These are phyloP conservation scores for Orbilia ellipsospora DNA, from an alignment of 2,329 filamentous ascomycete species.

Conservation along the genomic window DNA sequence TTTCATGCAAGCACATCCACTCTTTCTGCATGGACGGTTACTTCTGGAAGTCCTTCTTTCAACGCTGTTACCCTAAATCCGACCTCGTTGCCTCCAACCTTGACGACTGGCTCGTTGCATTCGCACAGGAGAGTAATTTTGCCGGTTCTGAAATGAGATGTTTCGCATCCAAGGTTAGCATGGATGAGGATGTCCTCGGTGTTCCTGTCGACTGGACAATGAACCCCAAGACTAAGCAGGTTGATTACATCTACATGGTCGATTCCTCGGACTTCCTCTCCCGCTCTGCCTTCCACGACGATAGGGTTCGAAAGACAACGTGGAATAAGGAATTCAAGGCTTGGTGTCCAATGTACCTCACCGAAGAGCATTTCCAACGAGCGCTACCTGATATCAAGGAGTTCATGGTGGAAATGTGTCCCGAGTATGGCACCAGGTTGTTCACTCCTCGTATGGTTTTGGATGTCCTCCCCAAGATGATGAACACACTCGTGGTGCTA, in stretches of 20 bases:
- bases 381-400: conserved; percentile 51
- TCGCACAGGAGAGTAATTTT: conserved; percentile 50
- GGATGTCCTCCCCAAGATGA: conserved; percentile 52
- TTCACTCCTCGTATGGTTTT: conserved; percentile 43
- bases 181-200: conserved; percentile 52
- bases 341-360: conserved; percentile 53
- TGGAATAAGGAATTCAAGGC: conserved; percentile 54
- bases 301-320: conserved; percentile 43
- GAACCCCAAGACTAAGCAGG: conserved; percentile 48
- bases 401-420: conserved; percentile 53
- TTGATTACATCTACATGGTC: conserved; percentile 54
- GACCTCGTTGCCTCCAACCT: conserved; percentile 44
- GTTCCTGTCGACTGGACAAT: conserved; percentile 43
- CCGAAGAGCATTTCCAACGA: conserved; percentile 50
- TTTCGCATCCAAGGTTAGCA: conserved; percentile 49
- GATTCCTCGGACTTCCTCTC: conserved; percentile 52
- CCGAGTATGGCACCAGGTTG: conserved; percentile 24
- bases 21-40: conserved; percentile 52
- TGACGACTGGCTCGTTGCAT: conserved; percentile 47
- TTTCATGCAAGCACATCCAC: conserved; percentile 37
- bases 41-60: conserved; percentile 54
- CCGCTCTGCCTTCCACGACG: conserved; percentile 39
- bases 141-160: conserved; percentile 53
- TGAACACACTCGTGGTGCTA: conserved; percentile 47
- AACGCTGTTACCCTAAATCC: conserved; percentile 32